phyloP scores from a whole-genome alignment of 179 eudicot species.

The Silene coronaria region DNA sequence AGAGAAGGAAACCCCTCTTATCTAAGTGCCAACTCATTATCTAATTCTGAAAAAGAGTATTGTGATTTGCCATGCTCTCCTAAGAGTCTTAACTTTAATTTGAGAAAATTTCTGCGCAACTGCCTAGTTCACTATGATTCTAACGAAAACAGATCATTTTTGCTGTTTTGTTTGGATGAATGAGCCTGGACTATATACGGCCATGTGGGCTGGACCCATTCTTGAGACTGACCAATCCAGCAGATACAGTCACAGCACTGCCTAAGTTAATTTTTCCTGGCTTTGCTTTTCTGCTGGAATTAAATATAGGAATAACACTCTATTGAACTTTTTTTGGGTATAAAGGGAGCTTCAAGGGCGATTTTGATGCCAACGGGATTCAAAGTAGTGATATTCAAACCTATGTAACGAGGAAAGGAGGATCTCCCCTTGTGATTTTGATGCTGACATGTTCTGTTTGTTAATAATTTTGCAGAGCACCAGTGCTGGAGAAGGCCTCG shows the following conservation, averaged over 20 bases:
- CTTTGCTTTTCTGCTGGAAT: neutral
- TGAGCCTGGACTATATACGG: neutral
- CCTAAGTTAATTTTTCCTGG: too few species aligned
- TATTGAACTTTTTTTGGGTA: too few species aligned
- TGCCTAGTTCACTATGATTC: neutral
- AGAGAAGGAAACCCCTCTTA: neutral
- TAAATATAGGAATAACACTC: neutral
- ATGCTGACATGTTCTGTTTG: neutral
- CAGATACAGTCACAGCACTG: neutral
- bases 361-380: too few species aligned
- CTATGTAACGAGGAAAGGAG: too few species aligned
- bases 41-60: neutral
- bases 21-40: neutral
- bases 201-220: neutral
- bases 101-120: neutral
- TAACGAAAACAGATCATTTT: neutral
- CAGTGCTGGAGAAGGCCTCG: slow-evolving; percentile 95
- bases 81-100: neutral
- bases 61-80: neutral
- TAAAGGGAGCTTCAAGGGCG: too few species aligned
- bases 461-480: slow-evolving; percentile 43
- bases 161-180: neutral
- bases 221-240: neutral
- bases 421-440: too few species aligned
- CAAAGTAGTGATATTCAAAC: too few species aligned